These are phyloP conservation scores for Annulohypoxylon maeteangense DNA, from an alignment of 495 filamentous ascomycete species.

Conservation along the genomic window DNA sequence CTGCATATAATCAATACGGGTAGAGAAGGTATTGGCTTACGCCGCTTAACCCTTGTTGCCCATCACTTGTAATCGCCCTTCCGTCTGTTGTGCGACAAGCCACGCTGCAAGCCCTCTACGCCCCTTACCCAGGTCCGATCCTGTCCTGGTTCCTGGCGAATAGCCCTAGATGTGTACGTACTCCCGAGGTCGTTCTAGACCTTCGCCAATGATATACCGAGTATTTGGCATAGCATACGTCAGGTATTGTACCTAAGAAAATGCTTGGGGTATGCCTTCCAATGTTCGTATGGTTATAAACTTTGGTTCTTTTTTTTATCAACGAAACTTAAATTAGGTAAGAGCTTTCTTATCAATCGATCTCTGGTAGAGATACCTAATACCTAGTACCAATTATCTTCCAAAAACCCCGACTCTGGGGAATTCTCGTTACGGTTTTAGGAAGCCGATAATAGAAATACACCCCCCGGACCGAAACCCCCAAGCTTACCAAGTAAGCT, in stretches of 20 bases:
- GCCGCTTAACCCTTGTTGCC: not conserved
- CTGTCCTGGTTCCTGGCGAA: slow-evolving; percentile 28
- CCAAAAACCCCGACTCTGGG: not conserved
- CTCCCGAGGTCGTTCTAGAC: slow-evolving; percentile 15
- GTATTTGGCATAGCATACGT: slow-evolving; percentile 5
- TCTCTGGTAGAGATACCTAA: too few relatives aligned
- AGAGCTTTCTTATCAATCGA: not conserved
- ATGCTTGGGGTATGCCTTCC: not conserved
- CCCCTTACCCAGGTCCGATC: slow-evolving; percentile 27
- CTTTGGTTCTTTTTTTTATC: not conserved
- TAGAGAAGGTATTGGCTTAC: slow-evolving; percentile 5
- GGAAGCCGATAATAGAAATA: slow-evolving; percentile 7
- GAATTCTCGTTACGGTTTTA: slow-evolving; percentile 19
- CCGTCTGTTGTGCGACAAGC: slow-evolving; percentile 31
- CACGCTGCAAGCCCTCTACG: slow-evolving; percentile 22
- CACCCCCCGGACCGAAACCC: slow-evolving; percentile 26
- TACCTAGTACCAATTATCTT: not conserved
- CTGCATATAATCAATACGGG: slow-evolving; percentile 19
- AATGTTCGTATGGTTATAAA: not conserved
- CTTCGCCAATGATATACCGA: slow-evolving; percentile 5
- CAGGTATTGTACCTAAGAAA: not conserved
- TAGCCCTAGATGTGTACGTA: not conserved
- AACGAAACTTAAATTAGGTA: not conserved
- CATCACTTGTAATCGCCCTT: not conserved
- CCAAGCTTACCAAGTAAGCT: slow-evolving; percentile 7